Conservation (phyloP, 345 rosid species). For the Leavenworthia alabamica region DNA sequence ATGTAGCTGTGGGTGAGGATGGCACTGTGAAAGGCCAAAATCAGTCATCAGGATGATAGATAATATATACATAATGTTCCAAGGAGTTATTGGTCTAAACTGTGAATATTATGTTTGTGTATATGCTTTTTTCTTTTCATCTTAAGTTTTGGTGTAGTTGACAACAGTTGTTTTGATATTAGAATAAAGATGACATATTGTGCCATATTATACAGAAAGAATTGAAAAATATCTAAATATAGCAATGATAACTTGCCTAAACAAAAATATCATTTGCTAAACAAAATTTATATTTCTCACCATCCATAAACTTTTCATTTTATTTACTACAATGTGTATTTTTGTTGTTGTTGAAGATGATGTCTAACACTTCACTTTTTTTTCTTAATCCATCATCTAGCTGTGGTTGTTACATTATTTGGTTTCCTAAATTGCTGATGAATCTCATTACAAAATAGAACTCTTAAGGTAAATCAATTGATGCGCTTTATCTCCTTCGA, state of each 20-base stretch:
- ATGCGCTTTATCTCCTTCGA: slow-evolving; percentile 28
- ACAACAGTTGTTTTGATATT: not conserved
- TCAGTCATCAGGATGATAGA: slow-evolving; percentile 26
- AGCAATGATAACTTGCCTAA: no score
- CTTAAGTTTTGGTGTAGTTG: not conserved
- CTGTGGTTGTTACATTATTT: not conserved
- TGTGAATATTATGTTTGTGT: not conserved
- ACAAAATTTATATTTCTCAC: not conserved
- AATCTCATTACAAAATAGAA: slow-evolving; percentile 3
- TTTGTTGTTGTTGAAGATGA: not conserved
- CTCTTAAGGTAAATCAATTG: not conserved
- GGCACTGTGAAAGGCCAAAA: slow-evolving; percentile 20
- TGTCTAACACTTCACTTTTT: slow-evolving; percentile 5
- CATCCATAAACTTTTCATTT: not conserved
- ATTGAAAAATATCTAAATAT: not conserved
- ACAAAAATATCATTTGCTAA: no score
- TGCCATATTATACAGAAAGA: not conserved
- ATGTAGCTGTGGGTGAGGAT: slow-evolving; percentile 17
- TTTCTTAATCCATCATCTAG: slow-evolving; percentile 6
- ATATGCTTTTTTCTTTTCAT: not conserved
- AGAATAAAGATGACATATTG: not conserved
- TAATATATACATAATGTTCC: not conserved
- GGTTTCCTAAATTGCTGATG: slow-evolving; percentile 11
- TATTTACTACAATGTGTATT: not conserved
- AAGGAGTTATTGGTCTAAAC: not conserved